A percentile compares a stretch with the other conserved stretches of the same genome.
phyloP scores from a whole-genome alignment of 2,329 filamentous ascomycete species.

The Aspergillus fumigatiaffinis region DNA sequence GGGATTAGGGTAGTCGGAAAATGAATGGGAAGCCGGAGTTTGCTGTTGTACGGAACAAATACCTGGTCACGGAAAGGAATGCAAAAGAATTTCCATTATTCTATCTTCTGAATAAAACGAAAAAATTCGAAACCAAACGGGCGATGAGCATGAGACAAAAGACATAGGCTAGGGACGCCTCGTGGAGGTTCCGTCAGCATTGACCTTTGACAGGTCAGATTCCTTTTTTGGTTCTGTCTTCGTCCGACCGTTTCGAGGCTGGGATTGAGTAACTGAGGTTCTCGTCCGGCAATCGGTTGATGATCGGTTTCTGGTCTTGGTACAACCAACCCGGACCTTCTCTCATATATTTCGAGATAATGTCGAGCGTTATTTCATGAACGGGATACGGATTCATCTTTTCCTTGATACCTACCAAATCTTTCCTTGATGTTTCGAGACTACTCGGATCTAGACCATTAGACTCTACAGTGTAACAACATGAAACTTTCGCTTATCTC shows the following conservation, averaged over 20 bases:
- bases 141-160: constrained; percentile 5
- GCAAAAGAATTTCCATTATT: constrained; percentile 17
- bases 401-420: background rate
- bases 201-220: background rate
- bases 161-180: background rate
- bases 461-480: background rate
- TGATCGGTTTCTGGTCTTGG: constrained; percentile 1
- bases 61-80: constrained; percentile 27
- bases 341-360: constrained; percentile 10
- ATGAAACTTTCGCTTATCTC: background rate
- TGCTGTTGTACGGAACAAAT: constrained; percentile 31
- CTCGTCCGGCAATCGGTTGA: background rate
- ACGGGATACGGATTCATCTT: constrained; percentile 14
- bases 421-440: constrained; percentile 2
- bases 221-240: background rate
- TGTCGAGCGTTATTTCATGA: constrained; percentile 15
- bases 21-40: constrained; percentile 36
- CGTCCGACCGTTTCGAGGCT: background rate
- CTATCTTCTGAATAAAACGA: constrained; percentile 13
- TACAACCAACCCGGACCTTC: constrained; percentile 4
- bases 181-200: background rate
- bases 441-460: background rate
- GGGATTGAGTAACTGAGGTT: background rate
- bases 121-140: constrained; percentile 9
- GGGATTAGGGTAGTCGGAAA: constrained; percentile 24